phyloP scores from a whole-genome alignment of 1,139 yeast species.

The Saccharomyces hybrid region DNA sequence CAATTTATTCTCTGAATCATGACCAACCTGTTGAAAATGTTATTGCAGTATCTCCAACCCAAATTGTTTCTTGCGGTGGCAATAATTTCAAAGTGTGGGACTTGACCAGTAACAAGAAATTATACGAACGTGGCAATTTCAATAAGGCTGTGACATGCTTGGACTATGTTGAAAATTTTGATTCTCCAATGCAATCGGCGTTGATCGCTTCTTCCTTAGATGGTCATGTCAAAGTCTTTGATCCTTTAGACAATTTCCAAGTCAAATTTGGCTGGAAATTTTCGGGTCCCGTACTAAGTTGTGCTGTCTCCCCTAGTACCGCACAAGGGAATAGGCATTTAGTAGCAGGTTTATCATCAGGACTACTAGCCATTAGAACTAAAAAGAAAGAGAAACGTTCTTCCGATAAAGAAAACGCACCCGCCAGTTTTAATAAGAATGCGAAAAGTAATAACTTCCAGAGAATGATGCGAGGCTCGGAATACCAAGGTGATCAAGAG shows the following conservation, averaged over 20 bases:
- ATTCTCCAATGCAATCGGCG: slow-evolving; percentile 56
- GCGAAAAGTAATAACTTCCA: slow-evolving; percentile 41
- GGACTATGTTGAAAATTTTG: slow-evolving; percentile 40
- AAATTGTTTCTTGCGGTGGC: slow-evolving; percentile 80
- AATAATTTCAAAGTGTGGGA: slow-evolving; percentile 90
- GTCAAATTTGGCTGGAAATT: slow-evolving; percentile 97
- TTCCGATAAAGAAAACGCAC: slow-evolving; percentile 37
- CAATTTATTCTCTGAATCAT: slow-evolving; percentile 44
- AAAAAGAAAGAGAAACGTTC: slow-evolving; percentile 56
- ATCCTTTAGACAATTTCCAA: slow-evolving; percentile 70
- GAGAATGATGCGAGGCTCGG: slow-evolving; percentile 85
- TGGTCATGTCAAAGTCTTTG: slow-evolving; percentile 95
- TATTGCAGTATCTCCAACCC: slow-evolving; percentile 73
- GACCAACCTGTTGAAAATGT: slow-evolving; percentile 83
- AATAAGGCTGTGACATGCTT: slow-evolving; percentile 89
- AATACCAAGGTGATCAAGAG: slow-evolving; percentile 84
- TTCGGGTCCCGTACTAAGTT: slow-evolving; percentile 83
- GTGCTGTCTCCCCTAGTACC: slow-evolving; percentile 81
- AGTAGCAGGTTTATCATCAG: slow-evolving; percentile 90
- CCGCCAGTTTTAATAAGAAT: slow-evolving; percentile 13
- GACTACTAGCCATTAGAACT: slow-evolving; percentile 81
- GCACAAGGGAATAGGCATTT: slow-evolving; percentile 53
- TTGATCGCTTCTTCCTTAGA: slow-evolving; percentile 89
- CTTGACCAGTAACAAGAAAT: slow-evolving; percentile 54
- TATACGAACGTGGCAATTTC: slow-evolving; percentile 48